These are phyloP conservation scores for Isabelozyma heimii DNA, from an alignment of 805 yeast species.

Conservation along the genomic window DNA sequence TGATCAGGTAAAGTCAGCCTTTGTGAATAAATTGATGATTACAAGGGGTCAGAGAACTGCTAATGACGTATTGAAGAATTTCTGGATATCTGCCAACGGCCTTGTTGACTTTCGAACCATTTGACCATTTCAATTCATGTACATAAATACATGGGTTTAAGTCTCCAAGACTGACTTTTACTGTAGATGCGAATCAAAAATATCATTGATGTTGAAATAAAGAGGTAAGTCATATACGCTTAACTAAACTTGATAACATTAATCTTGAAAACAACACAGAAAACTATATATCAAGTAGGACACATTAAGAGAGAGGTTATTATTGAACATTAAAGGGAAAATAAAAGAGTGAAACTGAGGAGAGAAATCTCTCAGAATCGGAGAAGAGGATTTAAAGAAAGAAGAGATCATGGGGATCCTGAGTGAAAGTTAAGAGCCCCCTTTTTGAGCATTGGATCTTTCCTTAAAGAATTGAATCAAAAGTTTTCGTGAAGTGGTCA, in stretches of 20 bases:
- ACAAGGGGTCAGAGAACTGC: constrained; percentile 68
- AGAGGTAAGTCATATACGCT: neutral
- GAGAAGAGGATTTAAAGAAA: neutral
- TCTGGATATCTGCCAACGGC: constrained; percentile 66
- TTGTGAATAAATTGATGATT: constrained; percentile 53
- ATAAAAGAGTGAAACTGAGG: too few relatives aligned
- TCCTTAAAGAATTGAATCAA: constrained; percentile 28
- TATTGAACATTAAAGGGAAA: too few relatives aligned
- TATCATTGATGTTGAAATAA: neutral
- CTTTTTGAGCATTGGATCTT: neutral
- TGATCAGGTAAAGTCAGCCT: constrained; percentile 33
- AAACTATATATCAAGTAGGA: neutral
- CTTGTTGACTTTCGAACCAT: constrained; percentile 36
- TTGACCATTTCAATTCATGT: neutral
- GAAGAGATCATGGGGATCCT: neutral
- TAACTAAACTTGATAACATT: neutral
- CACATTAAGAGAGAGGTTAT: neutral
- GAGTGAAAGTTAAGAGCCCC: neutral
- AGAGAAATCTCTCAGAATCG: neutral
- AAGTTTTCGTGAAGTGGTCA: constrained; percentile 49
- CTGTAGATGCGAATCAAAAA: neutral
- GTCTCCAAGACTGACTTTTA: constrained; percentile 1
- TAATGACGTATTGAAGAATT: constrained; percentile 53
- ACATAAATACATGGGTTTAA: neutral
- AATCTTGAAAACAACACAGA: neutral